phyloP scores from a whole-genome alignment of 78 protist genomes.

The Capsaspora owczarzaki region DNA sequence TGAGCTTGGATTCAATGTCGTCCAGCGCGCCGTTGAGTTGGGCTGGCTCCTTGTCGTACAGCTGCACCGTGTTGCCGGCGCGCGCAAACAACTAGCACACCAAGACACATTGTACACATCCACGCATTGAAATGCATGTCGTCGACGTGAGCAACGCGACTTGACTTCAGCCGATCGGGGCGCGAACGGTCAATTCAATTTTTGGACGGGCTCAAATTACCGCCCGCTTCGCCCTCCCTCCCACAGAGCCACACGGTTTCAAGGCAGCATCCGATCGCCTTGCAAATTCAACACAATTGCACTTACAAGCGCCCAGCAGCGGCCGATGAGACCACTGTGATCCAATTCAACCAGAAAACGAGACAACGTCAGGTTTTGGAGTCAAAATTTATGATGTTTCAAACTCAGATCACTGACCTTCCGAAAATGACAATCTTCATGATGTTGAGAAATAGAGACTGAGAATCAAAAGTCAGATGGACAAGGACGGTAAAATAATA shows the following conservation, averaged over 20 bases:
- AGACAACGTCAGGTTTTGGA: not conserved
- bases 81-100: not conserved
- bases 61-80: not conserved
- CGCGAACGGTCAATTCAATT: too few species aligned
- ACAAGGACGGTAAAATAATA: too few species aligned
- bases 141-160: not conserved
- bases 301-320: conserved; percentile 6
- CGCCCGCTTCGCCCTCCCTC: too few species aligned
- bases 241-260: too few species aligned
- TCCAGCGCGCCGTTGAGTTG: not conserved
- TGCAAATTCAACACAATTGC: too few species aligned
- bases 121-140: not conserved
- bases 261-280: too few species aligned
- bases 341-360: not conserved
- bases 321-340: not conserved
- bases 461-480: too few species aligned
- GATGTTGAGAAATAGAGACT: too few species aligned
- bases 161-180: not conserved
- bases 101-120: not conserved
- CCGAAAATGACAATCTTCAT: not conserved
- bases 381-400: not conserved
- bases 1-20: not conserved
- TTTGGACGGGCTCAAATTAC: too few species aligned
- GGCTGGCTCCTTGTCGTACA: not conserved
- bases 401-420: not conserved